A percentile compares a stretch with the other conserved stretches of the same genome.
These are phyloP conservation scores for Chrysanthemum makinoi DNA, from an alignment of 129 eudicot species.

Conservation along the genomic window DNA sequence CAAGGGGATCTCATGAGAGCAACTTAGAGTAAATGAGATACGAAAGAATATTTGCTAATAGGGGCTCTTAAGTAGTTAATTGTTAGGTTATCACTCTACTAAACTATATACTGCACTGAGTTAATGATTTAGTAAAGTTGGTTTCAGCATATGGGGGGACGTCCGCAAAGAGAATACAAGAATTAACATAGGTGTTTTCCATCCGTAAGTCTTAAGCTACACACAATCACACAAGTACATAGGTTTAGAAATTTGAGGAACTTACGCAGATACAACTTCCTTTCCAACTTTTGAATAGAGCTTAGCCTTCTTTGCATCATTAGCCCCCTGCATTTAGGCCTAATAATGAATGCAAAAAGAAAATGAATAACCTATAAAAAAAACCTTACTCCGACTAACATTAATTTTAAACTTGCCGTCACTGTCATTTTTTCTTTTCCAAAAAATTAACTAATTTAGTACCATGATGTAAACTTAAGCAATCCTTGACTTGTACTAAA, in stretches of 20 bases:
- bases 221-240: neutral
- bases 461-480: too few species aligned
- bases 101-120: neutral
- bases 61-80: neutral
- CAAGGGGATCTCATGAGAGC: neutral
- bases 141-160: neutral
- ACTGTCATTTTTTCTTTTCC: neutral
- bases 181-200: neutral
- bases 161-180: neutral
- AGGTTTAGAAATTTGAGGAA: neutral
- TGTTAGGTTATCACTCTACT: neutral
- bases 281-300: slow-evolving; percentile 80
- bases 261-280: slow-evolving; percentile 97
- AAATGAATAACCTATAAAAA: slow-evolving; percentile 26
- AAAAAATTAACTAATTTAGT: neutral
- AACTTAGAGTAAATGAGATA: neutral
- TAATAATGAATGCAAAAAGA: slow-evolving; percentile 31
- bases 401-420: neutral
- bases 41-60: neutral
- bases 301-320: slow-evolving; percentile 82
- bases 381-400: slow-evolving; percentile 17
- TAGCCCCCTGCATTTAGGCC: slow-evolving; percentile 66
- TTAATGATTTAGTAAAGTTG: neutral
- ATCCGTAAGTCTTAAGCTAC: slow-evolving; percentile 7
- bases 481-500: too few species aligned